Base-by-base conservation (phyloP, 2,329 filamentous ascomycete species). In the Penicillium janthinellum region DNA sequence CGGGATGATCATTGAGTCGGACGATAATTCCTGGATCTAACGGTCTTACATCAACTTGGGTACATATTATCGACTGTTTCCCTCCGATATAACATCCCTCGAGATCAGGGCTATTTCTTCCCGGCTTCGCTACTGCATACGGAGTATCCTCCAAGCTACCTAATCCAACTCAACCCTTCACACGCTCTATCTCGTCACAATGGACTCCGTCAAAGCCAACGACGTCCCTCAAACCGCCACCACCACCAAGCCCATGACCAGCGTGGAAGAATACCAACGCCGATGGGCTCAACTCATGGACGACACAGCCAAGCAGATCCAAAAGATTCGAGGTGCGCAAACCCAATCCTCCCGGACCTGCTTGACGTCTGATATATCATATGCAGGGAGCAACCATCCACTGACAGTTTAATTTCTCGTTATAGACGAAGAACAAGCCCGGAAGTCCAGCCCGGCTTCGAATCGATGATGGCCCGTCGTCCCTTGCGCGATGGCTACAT, bases 211-310 rank as follows among this genome's bases (percentile, higher is more conserved):
- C 55, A 61, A 66, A 28, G 22, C 60, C 37, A 59, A 60, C 31
- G 31, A 37, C 14, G 22, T 42, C 39, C n/a, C 45, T 34, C 25
- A 47, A 45, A 7, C 55, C 17, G 11, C 59, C 15, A 52, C 34
- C 10, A 15, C 17, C 25, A 45, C 14, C 54, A 60, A 62, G 42
- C 60, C 62, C 8, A 25, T 61, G 28, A 56, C 20, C 49, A 63
- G 45, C 15, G 48, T 66, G 28, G 64, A 66, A 54, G 45, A 47
- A 42, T 66, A 66, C 22, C 64, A 66, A 17, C 50, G 52, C 20
- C 57, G 44, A 53, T 66, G 64, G 64, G 60, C 57, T 2, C 60
- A 66, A 54, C 41, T 66, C 44, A 59, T 64, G 59, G 57, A 66
- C 41, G 56, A 63, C 22, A 66, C 60, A 15, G 54, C 62, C 49